Evolutionary conservation across 441 rosid species (phyloP).

Genomic region (Syzygium syzygioides): DNA sequence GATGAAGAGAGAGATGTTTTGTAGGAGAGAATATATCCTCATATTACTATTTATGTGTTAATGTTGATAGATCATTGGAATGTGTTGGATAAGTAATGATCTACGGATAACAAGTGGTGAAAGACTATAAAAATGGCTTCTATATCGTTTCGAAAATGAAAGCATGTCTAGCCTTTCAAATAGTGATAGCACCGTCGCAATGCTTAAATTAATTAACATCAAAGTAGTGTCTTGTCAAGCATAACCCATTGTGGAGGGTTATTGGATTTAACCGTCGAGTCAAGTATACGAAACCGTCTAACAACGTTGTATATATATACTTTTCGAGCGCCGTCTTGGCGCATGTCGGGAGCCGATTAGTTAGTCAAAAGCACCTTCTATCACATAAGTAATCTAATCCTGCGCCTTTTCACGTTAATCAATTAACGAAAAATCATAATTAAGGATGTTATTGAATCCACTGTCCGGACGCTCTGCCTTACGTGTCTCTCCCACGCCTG

Average conservation of each 20-base stretch:
- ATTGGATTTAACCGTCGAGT: background rate
- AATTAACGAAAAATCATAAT: too few species aligned
- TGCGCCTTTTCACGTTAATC: background rate
- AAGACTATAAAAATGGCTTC: fast-evolving
- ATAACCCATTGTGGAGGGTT: too few species aligned
- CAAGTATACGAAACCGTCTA: background rate
- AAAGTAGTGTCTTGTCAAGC: background rate
- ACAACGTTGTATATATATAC: too few species aligned
- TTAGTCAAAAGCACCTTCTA: background rate
- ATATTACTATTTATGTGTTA: background rate
- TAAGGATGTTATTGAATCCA: background rate
- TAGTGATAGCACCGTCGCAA: fast-evolving
- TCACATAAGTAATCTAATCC: background rate
- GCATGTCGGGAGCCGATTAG: background rate
- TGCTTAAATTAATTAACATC: background rate
- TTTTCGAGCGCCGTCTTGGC: too few species aligned
- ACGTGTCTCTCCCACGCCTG: background rate
- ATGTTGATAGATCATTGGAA: background rate
- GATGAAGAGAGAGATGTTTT: fast-evolving
- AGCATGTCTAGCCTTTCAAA: background rate
- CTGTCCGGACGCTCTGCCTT: background rate
- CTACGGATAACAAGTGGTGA: background rate
- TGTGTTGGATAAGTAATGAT: fast-evolving
- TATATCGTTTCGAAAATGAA: background rate
- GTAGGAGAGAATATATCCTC: background rate